Evolutionary conservation across 495 filamentous ascomycete genomes (phyloP).

Genomic region (Friedmanniomyces endolithicus): DNA sequence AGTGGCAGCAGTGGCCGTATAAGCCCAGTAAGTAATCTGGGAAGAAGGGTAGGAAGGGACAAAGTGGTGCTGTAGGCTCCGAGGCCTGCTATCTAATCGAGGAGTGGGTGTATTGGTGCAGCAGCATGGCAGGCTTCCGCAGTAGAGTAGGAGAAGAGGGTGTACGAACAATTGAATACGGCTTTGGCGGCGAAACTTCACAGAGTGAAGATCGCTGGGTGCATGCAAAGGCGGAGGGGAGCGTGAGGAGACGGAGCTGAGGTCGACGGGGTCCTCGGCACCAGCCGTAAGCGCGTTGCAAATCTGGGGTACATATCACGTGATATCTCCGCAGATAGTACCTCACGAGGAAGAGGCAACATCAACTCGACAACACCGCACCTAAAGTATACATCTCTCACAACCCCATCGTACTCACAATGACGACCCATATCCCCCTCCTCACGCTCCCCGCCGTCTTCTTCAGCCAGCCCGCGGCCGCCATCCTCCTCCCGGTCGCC

Average conservation of each 20-base stretch:
- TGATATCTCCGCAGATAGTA: too few relatives aligned
- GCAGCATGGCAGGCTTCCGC: constrained; percentile 8
- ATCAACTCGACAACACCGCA: not conserved
- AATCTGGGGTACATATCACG: not conserved
- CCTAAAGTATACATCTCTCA: not conserved
- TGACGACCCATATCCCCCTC: constrained; percentile 52
- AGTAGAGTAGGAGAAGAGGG: constrained; percentile 5
- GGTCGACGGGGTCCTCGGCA: not conserved
- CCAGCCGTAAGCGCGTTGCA: too few relatives aligned
- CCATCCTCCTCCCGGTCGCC: constrained; percentile 56
- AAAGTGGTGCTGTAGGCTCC: not conserved
- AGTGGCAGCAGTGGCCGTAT: not conserved
- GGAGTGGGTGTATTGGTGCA: not conserved
- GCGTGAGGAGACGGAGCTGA: not conserved
- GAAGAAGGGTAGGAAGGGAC: not conserved
- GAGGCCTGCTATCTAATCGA: not conserved
- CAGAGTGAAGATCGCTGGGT: not conserved
- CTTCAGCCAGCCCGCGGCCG: constrained; percentile 52
- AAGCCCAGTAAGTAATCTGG: not conserved
- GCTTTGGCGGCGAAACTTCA: not conserved
- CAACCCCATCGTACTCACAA: constrained; percentile 20
- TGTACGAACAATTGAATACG: constrained; percentile 13
- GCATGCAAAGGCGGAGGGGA: not conserved
- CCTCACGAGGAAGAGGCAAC: too few relatives aligned
- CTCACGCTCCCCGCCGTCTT: constrained; percentile 49